Evolutionary conservation across 495 filamentous ascomycete genomes (phyloP).

Genomic region (Durotheca rogersii): DNA sequence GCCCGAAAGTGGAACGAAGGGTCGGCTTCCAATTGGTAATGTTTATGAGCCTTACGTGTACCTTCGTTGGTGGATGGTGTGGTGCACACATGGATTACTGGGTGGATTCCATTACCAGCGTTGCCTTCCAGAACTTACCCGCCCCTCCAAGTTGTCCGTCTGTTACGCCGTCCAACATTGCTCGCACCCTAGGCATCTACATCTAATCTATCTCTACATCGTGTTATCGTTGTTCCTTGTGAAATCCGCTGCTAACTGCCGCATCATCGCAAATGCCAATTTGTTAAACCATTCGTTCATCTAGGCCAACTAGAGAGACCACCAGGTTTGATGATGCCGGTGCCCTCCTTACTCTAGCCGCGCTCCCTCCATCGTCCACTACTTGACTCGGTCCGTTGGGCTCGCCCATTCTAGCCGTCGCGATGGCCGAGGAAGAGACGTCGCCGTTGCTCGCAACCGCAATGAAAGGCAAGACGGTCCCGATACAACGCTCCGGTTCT

Average conservation of each 20-base stretch:
- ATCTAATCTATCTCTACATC: no score
- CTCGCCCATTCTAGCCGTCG: constrained; percentile 3
- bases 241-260: neutral
- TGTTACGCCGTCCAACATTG: no score
- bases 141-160: no score
- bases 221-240: neutral
- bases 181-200: no score
- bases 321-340: neutral
- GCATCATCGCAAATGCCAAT: neutral
- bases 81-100: no score
- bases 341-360: neutral
- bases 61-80: constrained; percentile 15
- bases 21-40: no score
- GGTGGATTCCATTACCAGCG: no score
- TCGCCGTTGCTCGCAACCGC: constrained; percentile 43
- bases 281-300: neutral
- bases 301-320: neutral
- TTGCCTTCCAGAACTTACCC: no score
- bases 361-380: constrained; percentile 10
- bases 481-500: constrained; percentile 30
- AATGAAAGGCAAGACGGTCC: constrained; percentile 34
- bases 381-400: neutral
- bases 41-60: constrained; percentile 10
- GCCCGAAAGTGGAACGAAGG: constrained; percentile 2
- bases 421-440: constrained; percentile 50